Evolutionary conservation across 1,284 basidiomycete genomes (phyloP), one percentile per base, ranked within the genome.

Genomic region (Irpex sp.): DNA sequence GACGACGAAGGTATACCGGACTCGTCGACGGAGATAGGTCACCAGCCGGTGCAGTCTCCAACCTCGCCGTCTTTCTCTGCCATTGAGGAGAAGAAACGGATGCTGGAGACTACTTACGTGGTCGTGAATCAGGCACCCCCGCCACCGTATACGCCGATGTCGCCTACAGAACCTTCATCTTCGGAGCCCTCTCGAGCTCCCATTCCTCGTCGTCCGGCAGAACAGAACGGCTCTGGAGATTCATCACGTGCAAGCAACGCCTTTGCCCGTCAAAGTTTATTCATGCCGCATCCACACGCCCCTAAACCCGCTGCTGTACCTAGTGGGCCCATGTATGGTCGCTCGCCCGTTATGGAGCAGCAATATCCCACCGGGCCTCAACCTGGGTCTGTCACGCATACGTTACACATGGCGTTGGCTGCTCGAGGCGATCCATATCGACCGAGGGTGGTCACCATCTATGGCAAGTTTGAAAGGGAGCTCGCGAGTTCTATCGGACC

Each of bases 251-350:
- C 17, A 17, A 51, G 35, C 9, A 62, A 53, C 67, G 53, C 65
- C 63, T 62, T 64, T 62, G 36, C 66, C 59, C 58, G 58, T 13
- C 65, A 55, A 1, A 86, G 81, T 59, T 71, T 88, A 21, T 92
- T 90, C 72, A 77, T 87, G 15, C 90, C 89, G 0, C 89, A 91
- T 69, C 89, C 89, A 0, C 87, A 88, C 68, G 89, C 89, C 1
- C 89, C 89, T 0, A 88, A 86, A 58, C 80, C 85, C 0, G 49
- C 49, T 1, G 54, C 36, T 13, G 61, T 57, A 15, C 75, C 79
- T 9, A 69, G 75, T 36, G 86, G 86, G 0, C 86, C 88, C 0
- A 83, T 88, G 83, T 89, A 87, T 70, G 83, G 85, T 63, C 79
- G 81, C 47, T 63, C 72, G 60, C 68, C 70, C 13, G 50, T 37